These are phyloP conservation scores for Carpinus viminea DNA, from an alignment of 306 rosid genomes.

Conservation along the genomic window DNA sequence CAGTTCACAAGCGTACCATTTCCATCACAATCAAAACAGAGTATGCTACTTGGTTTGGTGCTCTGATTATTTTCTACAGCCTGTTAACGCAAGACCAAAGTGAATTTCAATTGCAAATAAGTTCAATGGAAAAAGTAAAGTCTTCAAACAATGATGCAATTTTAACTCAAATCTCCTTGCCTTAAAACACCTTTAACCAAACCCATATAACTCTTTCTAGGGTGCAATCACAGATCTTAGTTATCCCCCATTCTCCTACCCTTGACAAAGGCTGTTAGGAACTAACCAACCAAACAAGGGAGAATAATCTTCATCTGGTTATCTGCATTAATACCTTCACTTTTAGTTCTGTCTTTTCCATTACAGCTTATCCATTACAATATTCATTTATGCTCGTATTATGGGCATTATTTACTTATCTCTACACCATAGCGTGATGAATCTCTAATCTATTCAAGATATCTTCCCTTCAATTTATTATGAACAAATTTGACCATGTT, in stretches of 20 bases:
- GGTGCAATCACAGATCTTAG: too few species aligned
- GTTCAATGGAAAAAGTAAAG: slow-evolving; percentile 16
- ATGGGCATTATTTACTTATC: not conserved
- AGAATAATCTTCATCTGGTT: not conserved
- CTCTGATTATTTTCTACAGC: slow-evolving; percentile 50
- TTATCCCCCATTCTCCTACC: too few species aligned
- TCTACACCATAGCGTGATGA: not conserved
- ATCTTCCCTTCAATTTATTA: not conserved
- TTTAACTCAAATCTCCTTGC: slow-evolving; percentile 15
- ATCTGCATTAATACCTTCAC: not conserved
- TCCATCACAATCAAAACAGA: slow-evolving; percentile 81
- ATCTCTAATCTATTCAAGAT: not conserved
- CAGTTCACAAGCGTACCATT: slow-evolving; percentile 62
- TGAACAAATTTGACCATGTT: not conserved
- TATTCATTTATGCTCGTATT: not conserved
- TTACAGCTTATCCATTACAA: too few species aligned
- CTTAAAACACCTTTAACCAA: not conserved
- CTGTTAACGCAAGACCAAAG: slow-evolving; percentile 50
- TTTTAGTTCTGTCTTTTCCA: not conserved
- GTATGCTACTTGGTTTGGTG: slow-evolving; percentile 54
- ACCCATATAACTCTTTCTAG: not conserved
- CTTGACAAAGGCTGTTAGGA: too few species aligned
- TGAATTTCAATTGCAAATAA: slow-evolving; percentile 13
- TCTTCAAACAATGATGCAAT: slow-evolving; percentile 2
- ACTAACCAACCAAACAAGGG: too few species aligned